These are phyloP conservation scores for Allium cepa DNA, from an alignment of 106 monocot species.

Conservation along the genomic window DNA sequence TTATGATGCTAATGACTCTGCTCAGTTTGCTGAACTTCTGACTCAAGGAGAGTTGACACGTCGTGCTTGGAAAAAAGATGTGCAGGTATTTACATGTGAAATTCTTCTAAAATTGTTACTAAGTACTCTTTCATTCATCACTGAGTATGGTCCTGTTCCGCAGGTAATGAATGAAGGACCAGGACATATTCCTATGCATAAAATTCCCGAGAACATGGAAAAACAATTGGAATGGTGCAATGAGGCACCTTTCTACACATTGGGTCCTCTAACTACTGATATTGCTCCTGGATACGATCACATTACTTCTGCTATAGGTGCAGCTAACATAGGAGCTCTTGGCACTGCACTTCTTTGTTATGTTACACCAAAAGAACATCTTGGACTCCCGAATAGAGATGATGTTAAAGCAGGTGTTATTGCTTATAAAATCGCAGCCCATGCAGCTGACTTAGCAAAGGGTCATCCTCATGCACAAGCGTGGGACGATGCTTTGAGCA, in stretches of 20 bases:
- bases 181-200: slow-evolving; percentile 94
- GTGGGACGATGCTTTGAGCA: slow-evolving; percentile 95
- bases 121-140: neutral
- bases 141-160: neutral
- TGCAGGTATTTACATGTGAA: slow-evolving; percentile 35
- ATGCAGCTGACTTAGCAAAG: slow-evolving; percentile 93
- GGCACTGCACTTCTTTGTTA: slow-evolving; percentile 97
- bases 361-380: slow-evolving; percentile 97
- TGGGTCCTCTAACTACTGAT: slow-evolving; percentile 93
- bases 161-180: slow-evolving; percentile 99
- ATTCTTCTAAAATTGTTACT: neutral
- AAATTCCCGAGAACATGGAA: slow-evolving; percentile 96
- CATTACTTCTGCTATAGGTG: slow-evolving; percentile 96
- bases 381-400: slow-evolving; percentile 94
- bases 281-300: slow-evolving; percentile 99
- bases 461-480: slow-evolving; percentile 80
- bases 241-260: slow-evolving; percentile 95
- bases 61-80: slow-evolving; percentile 78
- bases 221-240: slow-evolving; percentile 95
- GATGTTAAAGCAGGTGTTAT: slow-evolving; percentile 96
- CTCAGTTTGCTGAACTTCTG: slow-evolving; percentile 76
- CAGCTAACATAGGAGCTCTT: slow-evolving; percentile 90
- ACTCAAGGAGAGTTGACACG: slow-evolving; percentile 75
- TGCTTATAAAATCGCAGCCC: slow-evolving; percentile 91
- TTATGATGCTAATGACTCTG: slow-evolving; percentile 78